phyloP scores from a whole-genome alignment of 768 basidiomycete genomes.

The Trametes cingulata region DNA sequence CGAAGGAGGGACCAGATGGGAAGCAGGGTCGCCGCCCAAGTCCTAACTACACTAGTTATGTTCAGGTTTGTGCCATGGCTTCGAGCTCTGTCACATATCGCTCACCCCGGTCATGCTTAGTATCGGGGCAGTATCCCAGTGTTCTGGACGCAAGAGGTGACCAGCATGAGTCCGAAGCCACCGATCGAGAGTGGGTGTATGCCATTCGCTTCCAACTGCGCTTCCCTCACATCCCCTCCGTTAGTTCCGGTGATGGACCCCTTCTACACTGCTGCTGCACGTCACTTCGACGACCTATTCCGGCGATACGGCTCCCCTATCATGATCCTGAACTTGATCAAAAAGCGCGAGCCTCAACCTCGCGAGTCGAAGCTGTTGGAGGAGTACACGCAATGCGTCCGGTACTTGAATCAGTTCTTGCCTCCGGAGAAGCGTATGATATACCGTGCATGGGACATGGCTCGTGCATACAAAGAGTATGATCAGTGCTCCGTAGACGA shows the following conservation, averaged over 20 bases:
- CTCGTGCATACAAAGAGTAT: slow-evolving; percentile 91
- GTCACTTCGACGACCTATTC: slow-evolving; percentile 91
- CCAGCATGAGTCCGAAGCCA: slow-evolving; percentile 86
- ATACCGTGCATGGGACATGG: slow-evolving; percentile 97
- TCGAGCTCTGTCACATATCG: not conserved
- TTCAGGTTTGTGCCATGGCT: slow-evolving; percentile 57
- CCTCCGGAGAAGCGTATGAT: slow-evolving; percentile 84
- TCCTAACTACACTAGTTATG: slow-evolving; percentile 92
- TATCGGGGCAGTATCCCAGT: slow-evolving; percentile 95
- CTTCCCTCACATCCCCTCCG: not conserved
- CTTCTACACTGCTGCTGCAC: slow-evolving; percentile 89
- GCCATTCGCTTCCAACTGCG: not conserved
- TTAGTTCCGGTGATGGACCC: slow-evolving; percentile 72
- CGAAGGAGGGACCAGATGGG: slow-evolving; percentile 34
- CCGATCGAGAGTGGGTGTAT: slow-evolving; percentile 85
- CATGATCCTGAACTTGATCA: slow-evolving; percentile 92
- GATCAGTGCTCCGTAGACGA: slow-evolving; percentile 19
- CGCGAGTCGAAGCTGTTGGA: slow-evolving; percentile 88
- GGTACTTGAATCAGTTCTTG: slow-evolving; percentile 93
- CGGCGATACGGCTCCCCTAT: slow-evolving; percentile 87
- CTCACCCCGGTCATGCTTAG: slow-evolving; percentile 35
- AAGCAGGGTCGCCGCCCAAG: slow-evolving; percentile 52
- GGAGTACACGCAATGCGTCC: slow-evolving; percentile 90
- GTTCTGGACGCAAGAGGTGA: slow-evolving; percentile 95
- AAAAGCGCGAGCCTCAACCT: slow-evolving; percentile 73